Percentiles rank a stretch among this genome's conserved stretches.
Conservation (phyloP, 305 asterid genomes). For the Solanum hybrid region DNA sequence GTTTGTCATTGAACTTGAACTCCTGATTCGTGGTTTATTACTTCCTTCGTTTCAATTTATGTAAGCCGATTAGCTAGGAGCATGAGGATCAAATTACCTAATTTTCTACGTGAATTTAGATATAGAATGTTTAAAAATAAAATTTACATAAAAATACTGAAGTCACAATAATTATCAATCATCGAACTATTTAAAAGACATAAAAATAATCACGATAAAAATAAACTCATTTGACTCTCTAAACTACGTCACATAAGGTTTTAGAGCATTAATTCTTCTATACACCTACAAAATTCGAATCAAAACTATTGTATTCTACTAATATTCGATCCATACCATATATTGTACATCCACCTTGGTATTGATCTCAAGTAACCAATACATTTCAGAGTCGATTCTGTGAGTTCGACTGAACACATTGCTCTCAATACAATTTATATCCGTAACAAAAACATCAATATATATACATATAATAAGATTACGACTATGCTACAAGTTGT, state of each 20-base stretch:
- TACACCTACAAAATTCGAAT: background rate
- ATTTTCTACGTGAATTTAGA: background rate
- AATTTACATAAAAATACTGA: background rate
- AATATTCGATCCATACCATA: background rate
- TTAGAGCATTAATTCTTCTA: background rate
- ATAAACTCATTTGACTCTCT: background rate
- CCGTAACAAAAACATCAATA: background rate
- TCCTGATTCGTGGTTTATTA: background rate
- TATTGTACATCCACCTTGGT: background rate
- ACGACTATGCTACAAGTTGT: background rate
- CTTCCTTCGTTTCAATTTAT: background rate
- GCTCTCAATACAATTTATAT: background rate
- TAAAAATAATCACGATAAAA: background rate
- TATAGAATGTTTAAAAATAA: background rate
- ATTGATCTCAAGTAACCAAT: background rate
- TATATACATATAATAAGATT: background rate
- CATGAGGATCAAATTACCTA: background rate
- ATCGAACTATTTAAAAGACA: background rate
- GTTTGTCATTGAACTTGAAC: background rate
- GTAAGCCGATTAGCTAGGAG: background rate
- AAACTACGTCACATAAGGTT: background rate
- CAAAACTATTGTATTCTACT: background rate
- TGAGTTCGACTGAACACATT: background rate
- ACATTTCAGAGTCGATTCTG: background rate
- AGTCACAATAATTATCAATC: background rate